Base-by-base conservation (phyloP, 208 protist species). In the Herpetomonas samuelpessoai region DNA sequence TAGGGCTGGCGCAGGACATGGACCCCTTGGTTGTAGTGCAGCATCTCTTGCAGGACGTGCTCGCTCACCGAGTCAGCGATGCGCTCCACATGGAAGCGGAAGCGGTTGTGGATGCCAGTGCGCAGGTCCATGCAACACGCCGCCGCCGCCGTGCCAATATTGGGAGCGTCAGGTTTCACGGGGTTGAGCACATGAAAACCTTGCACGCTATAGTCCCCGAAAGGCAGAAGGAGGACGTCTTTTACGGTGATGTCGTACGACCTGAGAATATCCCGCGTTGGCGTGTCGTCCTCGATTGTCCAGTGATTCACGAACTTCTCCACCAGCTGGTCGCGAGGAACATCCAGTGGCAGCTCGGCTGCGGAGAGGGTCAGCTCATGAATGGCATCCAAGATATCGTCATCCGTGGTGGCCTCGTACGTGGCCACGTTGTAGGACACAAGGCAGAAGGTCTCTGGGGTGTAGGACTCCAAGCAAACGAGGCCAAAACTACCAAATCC, bases 31-130 rank as follows among this genome's bases (percentile, higher is more conserved):
- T 85, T 70, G 72, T 88, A 92, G 59, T 95, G 89, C 57, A 95
- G 45, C 75, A 76, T 67, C 59, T 95, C 83, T 52, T 76, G 83
- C 21, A 92, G 28, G 45, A 92, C 72, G 65, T 95, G 89, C 68
- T 95, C 89, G 59, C 81, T 90, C 3, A 95, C 44, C 2, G 83
- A 92, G 64, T 95, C 89, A 2, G 86, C 89, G 25, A 92, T 82
- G 46, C 89, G 89, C 68, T 95, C 85, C 41, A 92, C 85, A 45
- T 95, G 89, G 67, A 95, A 95, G 9, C 89, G 74, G 62, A 95
- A 95, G 22, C 86, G 89, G 63, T 91, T 95, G 70, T 92, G 89
- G 51, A 95, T 93, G 44, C 89, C 89, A 3, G 86, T 95, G 64
- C 85, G 74, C 53, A 95, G 59, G 72, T 95, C 89, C 57, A 95